phyloP scores from a whole-genome alignment of 805 yeast genomes.

The Torulaspora indica region DNA sequence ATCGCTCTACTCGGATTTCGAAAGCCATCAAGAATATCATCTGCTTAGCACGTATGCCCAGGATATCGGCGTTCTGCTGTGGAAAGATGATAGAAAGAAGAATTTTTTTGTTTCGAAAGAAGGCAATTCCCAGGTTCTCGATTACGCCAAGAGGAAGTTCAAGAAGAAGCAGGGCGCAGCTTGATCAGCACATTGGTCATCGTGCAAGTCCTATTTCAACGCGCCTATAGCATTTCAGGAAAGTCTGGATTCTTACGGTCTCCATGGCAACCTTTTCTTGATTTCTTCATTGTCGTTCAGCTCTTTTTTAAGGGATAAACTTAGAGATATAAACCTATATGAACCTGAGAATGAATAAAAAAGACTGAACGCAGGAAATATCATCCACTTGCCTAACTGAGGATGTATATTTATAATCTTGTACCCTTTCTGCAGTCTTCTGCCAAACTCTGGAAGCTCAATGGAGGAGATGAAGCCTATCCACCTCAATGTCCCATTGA shows the following conservation, averaged over 20 bases:
- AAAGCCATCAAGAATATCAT: conserved; percentile 70
- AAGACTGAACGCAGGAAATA: not conserved
- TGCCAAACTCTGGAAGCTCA: conserved; percentile 97
- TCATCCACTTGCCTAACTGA: not conserved
- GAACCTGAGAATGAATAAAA: not conserved
- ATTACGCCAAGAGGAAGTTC: conserved; percentile 66
- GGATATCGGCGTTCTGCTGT: conserved; percentile 86
- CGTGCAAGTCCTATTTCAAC: too few relatives aligned
- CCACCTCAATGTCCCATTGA: conserved; percentile 47
- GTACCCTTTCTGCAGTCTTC: conserved; percentile 88
- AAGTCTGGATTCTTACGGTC: not conserved
- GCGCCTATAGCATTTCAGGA: not conserved
- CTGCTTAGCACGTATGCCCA: conserved; percentile 69
- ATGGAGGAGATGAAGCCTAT: conserved; percentile 38
- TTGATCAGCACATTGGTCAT: not conserved
- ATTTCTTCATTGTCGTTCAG: conserved; percentile 1
- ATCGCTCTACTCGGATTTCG: conserved; percentile 79
- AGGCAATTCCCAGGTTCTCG: conserved; percentile 87
- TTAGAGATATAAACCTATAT: not conserved
- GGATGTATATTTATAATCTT: conserved; percentile 9
- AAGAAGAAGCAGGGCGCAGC: conserved; percentile 12
- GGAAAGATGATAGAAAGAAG: conserved; percentile 69
- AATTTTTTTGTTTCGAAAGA: conserved; percentile 83
- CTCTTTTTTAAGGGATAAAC: conserved; percentile 3
- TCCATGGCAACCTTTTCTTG: not conserved